Evolutionary conservation across 2,329 filamentous ascomycete genomes (phyloP).

Genomic region (Hymenoscyphus albidus): DNA sequence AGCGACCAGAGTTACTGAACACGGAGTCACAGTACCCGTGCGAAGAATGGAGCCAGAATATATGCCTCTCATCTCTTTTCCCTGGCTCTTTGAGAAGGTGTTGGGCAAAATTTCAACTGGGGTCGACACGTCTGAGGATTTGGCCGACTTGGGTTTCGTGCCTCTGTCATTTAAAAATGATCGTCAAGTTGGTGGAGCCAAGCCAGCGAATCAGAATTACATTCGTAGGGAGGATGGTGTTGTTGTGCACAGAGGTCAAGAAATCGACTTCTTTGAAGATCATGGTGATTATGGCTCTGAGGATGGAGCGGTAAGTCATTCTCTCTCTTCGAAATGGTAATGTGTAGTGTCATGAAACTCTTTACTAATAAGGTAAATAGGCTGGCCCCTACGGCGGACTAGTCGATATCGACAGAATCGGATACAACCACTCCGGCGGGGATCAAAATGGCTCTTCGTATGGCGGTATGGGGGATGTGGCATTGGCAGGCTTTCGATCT

Average conservation of each 20-base stretch:
- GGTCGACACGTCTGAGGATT: conserved; percentile 26
- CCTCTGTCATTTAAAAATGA: conserved; percentile 16
- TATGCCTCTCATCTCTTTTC: conserved; percentile 87
- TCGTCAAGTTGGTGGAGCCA: conserved; percentile 5
- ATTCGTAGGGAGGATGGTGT: conserved; percentile 31
- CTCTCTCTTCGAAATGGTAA: not conserved
- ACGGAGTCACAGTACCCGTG: conserved; percentile 34
- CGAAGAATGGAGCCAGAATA: conserved; percentile 42
- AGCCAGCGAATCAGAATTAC: conserved; percentile 18
- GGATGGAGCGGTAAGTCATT: not conserved
- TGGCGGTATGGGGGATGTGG: not conserved
- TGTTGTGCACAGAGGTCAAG: conserved; percentile 33
- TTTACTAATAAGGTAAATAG: not conserved
- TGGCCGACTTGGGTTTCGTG: conserved; percentile 20
- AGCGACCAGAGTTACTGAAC: conserved; percentile 38
- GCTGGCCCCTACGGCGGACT: not conserved
- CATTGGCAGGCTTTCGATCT: not conserved
- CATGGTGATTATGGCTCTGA: not conserved
- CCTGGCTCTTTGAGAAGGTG: conserved; percentile 80
- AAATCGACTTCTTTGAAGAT: conserved; percentile 31
- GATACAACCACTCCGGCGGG: not conserved
- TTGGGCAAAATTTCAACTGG: conserved; percentile 64
- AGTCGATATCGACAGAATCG: not conserved
- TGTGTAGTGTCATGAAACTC: not conserved
- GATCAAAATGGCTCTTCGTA: not conserved